Evolutionary conservation across 2,329 filamentous ascomycete species (phyloP).

Genomic region (Malbranchea zuffiana): DNA sequence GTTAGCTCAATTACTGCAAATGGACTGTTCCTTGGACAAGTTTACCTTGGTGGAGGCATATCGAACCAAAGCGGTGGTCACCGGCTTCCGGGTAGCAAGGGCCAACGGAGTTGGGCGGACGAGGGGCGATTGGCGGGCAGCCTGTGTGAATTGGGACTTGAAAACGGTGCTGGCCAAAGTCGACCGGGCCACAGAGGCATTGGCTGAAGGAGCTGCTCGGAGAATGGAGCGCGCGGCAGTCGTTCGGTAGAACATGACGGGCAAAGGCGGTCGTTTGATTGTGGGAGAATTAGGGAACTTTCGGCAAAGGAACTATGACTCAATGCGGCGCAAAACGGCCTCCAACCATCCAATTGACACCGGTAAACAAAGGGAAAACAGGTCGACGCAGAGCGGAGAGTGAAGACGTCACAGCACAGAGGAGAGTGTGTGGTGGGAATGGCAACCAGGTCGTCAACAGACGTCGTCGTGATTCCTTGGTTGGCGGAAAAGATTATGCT

Average conservation of each 20-base stretch:
- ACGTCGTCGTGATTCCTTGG: not conserved
- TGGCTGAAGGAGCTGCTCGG: slow-evolving; percentile 33
- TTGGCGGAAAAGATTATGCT: too few relatives aligned
- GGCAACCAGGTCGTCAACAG: slow-evolving; percentile 4
- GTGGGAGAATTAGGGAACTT: slow-evolving; percentile 5
- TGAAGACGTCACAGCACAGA: not conserved
- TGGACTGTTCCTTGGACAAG: slow-evolving; percentile 16
- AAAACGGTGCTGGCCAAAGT: slow-evolving; percentile 31
- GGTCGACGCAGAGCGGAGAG: slow-evolving; percentile 8
- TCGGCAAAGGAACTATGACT: not conserved
- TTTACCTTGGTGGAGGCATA: slow-evolving; percentile 35
- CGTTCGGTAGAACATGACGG: slow-evolving; percentile 38
- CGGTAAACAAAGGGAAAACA: not conserved
- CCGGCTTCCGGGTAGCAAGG: slow-evolving; percentile 35
- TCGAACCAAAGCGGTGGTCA: slow-evolving; percentile 40
- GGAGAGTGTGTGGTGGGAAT: not conserved
- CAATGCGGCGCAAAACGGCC: slow-evolving; percentile 1
- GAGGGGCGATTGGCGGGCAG: slow-evolving; percentile 29
- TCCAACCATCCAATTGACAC: slow-evolving; percentile 5
- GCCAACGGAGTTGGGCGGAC: slow-evolving; percentile 30
- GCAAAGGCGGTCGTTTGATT: slow-evolving; percentile 17
- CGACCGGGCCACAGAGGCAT: slow-evolving; percentile 34
- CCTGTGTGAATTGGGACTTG: slow-evolving; percentile 36
- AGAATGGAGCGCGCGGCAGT: slow-evolving; percentile 36
- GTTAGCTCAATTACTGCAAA: too few relatives aligned